Evolutionary conservation across 805 yeast species (phyloP).

Genomic region (Hanseniaspora osmophila): DNA sequence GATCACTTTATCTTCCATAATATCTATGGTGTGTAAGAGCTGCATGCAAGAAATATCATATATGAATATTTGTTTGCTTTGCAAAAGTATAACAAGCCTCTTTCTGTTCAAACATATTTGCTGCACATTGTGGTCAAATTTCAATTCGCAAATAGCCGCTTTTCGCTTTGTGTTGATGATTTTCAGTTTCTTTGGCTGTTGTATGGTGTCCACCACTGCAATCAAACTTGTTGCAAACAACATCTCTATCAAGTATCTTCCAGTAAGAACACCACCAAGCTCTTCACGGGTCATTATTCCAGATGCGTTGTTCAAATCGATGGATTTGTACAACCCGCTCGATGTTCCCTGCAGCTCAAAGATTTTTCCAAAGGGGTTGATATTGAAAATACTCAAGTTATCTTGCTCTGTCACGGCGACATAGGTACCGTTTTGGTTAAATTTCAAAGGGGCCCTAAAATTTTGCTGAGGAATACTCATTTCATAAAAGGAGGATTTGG

Average conservation of each 20-base stretch:
- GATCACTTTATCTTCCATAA: constrained; percentile 13
- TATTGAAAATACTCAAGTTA: constrained; percentile 65
- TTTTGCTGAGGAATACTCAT: not conserved
- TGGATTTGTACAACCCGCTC: not conserved
- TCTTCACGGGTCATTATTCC: constrained; percentile 15
- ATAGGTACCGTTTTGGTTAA: constrained; percentile 81
- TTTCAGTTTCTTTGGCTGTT: constrained; percentile 48
- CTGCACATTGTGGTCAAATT: constrained; percentile 65
- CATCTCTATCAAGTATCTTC: constrained; percentile 49
- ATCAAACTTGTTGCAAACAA: constrained; percentile 75
- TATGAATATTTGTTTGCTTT: constrained; percentile 62
- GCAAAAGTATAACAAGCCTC: constrained; percentile 60
- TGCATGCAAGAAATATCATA: constrained; percentile 88
- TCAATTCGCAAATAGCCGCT: constrained; percentile 68
- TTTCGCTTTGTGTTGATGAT: constrained; percentile 61
- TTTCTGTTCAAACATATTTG: constrained; percentile 70
- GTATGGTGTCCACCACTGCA: constrained; percentile 71
- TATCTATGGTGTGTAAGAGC: constrained; percentile 54
- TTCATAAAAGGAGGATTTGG: too few relatives aligned
- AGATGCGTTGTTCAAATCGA: not conserved
- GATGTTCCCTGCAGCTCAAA: constrained; percentile 28
- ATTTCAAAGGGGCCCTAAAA: constrained; percentile 37
- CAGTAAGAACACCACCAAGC: constrained; percentile 28
- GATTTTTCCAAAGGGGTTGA: constrained; percentile 75
- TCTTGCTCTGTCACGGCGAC: constrained; percentile 56